These are phyloP conservation scores for Pythium chondricola DNA, from an alignment of 352 stramenopile species.

Conservation along the genomic window DNA sequence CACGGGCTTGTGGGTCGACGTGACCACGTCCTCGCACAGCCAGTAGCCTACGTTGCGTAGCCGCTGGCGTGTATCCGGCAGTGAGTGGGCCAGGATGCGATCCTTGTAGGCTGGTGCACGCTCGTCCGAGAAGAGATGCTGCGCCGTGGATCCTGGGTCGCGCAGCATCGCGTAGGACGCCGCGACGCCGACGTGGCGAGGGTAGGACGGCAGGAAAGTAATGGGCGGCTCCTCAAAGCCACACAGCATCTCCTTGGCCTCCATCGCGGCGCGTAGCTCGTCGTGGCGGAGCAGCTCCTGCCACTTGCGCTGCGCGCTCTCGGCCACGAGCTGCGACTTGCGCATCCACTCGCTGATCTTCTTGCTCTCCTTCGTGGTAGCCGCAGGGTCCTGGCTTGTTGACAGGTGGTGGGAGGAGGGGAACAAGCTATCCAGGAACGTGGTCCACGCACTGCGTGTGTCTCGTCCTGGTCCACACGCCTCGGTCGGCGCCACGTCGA, in stretches of 20 bases:
- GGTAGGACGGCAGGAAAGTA: slow-evolving; percentile 67
- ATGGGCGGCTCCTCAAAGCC: slow-evolving; percentile 80
- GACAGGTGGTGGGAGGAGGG: no score
- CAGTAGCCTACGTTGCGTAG: slow-evolving; percentile 56
- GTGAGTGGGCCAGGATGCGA: slow-evolving; percentile 60
- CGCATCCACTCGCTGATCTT: slow-evolving; percentile 56
- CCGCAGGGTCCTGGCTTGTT: slow-evolving; percentile 11
- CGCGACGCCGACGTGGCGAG: slow-evolving; percentile 44
- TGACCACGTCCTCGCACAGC: slow-evolving; percentile 57
- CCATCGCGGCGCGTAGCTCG: slow-evolving; percentile 57
- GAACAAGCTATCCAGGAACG: no score
- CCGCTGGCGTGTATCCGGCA: slow-evolving; percentile 52
- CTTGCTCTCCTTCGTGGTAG: slow-evolving; percentile 31
- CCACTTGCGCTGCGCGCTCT: slow-evolving; percentile 62
- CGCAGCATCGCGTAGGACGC: slow-evolving; percentile 65
- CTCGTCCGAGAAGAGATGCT: slow-evolving; percentile 35
- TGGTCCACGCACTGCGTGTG: no score
- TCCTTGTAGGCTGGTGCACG: slow-evolving; percentile 58
- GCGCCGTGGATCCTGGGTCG: slow-evolving; percentile 45
- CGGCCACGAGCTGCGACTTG: slow-evolving; percentile 54
- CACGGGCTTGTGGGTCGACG: slow-evolving; percentile 67
- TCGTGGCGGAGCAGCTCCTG: slow-evolving; percentile 69
- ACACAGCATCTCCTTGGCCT: slow-evolving; percentile 81
- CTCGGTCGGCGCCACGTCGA: no score
- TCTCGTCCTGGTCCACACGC: no score